phyloP scores from a whole-genome alignment of 2,329 filamentous ascomycete genomes.

The Talaromyces rugulosus region DNA sequence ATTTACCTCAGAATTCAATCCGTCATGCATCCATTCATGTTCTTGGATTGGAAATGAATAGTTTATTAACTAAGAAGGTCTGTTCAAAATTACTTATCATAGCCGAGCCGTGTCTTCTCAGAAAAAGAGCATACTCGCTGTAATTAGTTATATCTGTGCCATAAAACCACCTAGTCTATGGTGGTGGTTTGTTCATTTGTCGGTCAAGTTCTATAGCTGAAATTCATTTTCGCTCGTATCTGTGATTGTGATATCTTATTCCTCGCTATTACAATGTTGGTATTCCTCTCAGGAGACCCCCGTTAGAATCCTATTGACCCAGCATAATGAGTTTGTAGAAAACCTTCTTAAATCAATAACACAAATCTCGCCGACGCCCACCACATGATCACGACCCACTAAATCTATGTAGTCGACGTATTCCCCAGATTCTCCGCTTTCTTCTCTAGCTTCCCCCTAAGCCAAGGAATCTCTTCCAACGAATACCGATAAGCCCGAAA shows the following conservation, averaged over 20 bases:
- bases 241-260: too few relatives aligned
- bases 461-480: slow-evolving; percentile 39
- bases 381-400: too few relatives aligned
- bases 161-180: background rate
- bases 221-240: background rate
- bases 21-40: background rate
- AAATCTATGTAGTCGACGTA: background rate
- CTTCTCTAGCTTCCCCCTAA: slow-evolving; percentile 16
- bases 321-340: background rate
- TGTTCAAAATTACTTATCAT: background rate
- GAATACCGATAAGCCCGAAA: slow-evolving; percentile 45
- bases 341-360: background rate
- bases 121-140: background rate
- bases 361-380: too few relatives aligned
- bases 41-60: background rate
- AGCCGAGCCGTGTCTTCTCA: background rate
- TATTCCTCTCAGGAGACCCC: too few relatives aligned
- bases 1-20: background rate
- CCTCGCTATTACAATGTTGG: too few relatives aligned
- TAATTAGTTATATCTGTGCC: background rate
- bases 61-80: background rate
- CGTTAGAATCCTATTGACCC: background rate
- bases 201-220: background rate
- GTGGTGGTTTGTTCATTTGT: background rate
- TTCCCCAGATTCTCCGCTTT: background rate